phyloP scores from a whole-genome alignment of 192 early-diverging fungal species.

The Obelidium mucronatum region DNA sequence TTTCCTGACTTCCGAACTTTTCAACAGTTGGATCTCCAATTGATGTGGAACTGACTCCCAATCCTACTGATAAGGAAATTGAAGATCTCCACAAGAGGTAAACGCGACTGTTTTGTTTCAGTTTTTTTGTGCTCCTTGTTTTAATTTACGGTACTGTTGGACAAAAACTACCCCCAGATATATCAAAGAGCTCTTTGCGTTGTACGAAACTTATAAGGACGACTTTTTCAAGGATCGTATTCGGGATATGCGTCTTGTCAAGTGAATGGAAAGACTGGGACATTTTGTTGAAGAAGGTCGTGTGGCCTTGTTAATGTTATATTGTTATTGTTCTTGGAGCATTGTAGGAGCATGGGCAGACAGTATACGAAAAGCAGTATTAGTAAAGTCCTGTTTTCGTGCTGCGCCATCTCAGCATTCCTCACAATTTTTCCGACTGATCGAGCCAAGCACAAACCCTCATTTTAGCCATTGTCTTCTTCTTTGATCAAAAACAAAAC shows the following conservation, averaged over 20 bases:
- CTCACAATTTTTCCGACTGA: too few species aligned
- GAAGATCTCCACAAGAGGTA: constrained; percentile 36
- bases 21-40: constrained; percentile 40
- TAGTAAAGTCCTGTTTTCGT: too few species aligned
- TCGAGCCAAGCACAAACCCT: not conserved
- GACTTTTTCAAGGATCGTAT: constrained; percentile 44
- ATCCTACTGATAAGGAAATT: constrained; percentile 43
- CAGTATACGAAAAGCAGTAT: not conserved
- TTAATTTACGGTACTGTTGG: too few species aligned
- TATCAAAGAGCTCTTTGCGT: constrained; percentile 28
- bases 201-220: constrained; percentile 50
- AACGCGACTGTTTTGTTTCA: too few species aligned
- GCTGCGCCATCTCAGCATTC: too few species aligned
- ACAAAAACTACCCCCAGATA: constrained; percentile 15
- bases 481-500: not conserved
- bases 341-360: not conserved
- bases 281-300: not conserved
- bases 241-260: constrained; percentile 42
- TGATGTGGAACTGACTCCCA: too few species aligned
- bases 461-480: not conserved
- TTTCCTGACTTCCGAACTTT: too few species aligned
- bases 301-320: too few species aligned
- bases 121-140: too few species aligned
- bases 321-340: not conserved
- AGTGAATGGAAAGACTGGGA: constrained; percentile 15